Conservation (phyloP, 2,329 filamentous ascomycete genomes). For the Colletotrichum orbiculare region DNA sequence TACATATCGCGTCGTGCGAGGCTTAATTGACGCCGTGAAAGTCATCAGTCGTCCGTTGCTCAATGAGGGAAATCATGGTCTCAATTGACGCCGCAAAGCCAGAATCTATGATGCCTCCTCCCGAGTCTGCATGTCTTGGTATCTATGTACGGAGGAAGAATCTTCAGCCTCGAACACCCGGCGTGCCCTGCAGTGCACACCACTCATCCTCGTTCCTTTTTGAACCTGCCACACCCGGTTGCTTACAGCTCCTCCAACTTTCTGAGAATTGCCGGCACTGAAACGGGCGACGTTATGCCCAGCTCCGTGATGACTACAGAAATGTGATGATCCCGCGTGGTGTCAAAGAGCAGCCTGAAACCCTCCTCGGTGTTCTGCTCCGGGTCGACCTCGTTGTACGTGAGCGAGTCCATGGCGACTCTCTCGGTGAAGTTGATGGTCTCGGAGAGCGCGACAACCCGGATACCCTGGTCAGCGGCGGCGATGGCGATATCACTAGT, state of each 20-base stretch:
- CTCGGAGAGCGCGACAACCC: conserved; percentile 91
- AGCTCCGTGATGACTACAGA: conserved; percentile 92
- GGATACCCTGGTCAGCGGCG: conserved; percentile 78
- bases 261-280: conserved; percentile 74
- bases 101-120: conserved; percentile 18
- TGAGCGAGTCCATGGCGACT: conserved; percentile 90
- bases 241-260: conserved; percentile 66
- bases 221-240: not conserved
- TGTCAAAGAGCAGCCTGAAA: conserved; percentile 85
- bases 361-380: conserved; percentile 69
- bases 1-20: conserved; percentile 25
- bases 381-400: conserved; percentile 90
- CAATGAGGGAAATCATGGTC: not conserved
- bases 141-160: conserved; percentile 28
- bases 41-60: not conserved
- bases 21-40: conserved; percentile 33
- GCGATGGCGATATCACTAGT: conserved; percentile 89
- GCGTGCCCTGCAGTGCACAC: not conserved
- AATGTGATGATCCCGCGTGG: conserved; percentile 87
- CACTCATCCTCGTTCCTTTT: not conserved
- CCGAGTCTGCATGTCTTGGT: conserved; percentile 22
- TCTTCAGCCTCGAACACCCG: not conserved
- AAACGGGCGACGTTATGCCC: conserved; percentile 85
- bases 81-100: not conserved
- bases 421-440: conserved; percentile 92